phyloP scores from a whole-genome alignment of 192 early-diverging fungal genomes.

The Backusella mclennaniae region DNA sequence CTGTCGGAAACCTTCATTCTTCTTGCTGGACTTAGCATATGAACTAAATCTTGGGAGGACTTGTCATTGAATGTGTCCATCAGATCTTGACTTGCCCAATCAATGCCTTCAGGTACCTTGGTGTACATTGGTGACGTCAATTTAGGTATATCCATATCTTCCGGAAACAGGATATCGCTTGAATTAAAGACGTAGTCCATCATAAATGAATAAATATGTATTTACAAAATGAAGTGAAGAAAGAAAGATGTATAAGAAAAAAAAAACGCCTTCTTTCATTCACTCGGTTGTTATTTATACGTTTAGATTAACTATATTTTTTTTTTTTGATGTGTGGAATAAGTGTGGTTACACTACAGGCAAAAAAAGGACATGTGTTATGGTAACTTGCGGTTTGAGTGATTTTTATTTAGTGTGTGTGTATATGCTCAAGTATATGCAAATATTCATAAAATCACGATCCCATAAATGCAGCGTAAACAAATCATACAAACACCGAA shows the following conservation, averaged over 20 bases:
- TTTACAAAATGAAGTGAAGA: background rate
- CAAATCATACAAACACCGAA: background rate
- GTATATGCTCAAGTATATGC: background rate
- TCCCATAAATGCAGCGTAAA: background rate
- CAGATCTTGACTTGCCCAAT: conserved; percentile 19
- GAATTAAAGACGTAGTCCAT: conserved; percentile 26
- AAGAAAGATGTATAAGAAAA: conserved; percentile 1
- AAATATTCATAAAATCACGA: background rate
- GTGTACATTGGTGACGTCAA: conserved; percentile 14
- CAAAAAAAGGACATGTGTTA: conserved; percentile 3
- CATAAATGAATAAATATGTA: conserved; percentile 1
- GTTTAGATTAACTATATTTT: background rate
- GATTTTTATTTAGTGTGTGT: background rate
- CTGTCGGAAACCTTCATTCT: background rate
- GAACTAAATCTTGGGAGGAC: background rate
- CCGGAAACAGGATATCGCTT: conserved; percentile 28
- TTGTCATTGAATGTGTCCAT: background rate
- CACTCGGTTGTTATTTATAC: background rate
- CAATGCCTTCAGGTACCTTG: conserved; percentile 22
- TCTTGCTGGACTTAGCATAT: background rate
- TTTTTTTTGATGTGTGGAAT: background rate
- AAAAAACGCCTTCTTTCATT: background rate
- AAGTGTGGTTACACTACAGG: background rate
- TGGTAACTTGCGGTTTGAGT: background rate
- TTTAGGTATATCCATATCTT: conserved; percentile 23